These are phyloP conservation scores for Aurifilum marmelostoma DNA, from an alignment of 2,329 filamentous ascomycete genomes.

Conservation along the genomic window DNA sequence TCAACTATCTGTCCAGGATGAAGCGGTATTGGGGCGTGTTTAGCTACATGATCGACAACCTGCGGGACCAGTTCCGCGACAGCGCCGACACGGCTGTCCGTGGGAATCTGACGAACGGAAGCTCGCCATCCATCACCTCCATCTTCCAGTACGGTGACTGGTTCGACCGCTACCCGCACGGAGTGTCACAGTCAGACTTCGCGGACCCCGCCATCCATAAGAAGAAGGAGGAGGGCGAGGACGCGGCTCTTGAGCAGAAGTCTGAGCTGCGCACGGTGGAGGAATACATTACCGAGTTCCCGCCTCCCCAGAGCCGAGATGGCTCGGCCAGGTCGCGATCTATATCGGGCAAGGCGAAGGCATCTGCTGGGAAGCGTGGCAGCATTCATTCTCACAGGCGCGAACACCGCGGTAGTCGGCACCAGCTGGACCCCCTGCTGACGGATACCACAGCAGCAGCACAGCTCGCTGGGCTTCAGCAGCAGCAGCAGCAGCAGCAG, in stretches of 20 bases:
- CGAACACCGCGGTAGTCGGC: conserved; percentile 35
- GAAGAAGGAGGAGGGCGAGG: conserved; percentile 78
- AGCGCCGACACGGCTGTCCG: conserved; percentile 80
- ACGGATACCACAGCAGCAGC: conserved; percentile 40
- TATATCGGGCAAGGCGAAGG: conserved; percentile 38
- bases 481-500: conserved; percentile 47
- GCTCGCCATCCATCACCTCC: conserved; percentile 54
- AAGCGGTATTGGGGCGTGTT: conserved; percentile 99
- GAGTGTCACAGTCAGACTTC: conserved; percentile 82
- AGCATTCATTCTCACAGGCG: conserved; percentile 38
- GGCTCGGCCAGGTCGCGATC: conserved; percentile 27
- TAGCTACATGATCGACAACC: conserved; percentile 91
- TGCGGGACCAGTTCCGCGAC: conserved; percentile 84
- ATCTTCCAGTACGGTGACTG: conserved; percentile 97
- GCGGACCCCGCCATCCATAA: conserved; percentile 70
- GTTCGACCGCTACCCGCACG: conserved; percentile 94
- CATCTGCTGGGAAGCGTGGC: conserved; percentile 42
- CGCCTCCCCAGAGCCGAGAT: conserved; percentile 57
- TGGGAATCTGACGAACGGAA: conserved; percentile 47
- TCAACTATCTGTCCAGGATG: conserved; percentile 91
- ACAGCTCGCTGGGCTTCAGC: conserved; percentile 43
- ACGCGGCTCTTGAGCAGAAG: conserved; percentile 86
- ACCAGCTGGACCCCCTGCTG: conserved; percentile 44
- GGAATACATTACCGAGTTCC: conserved; percentile 86
- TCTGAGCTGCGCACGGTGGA: conserved; percentile 91